Evolutionary conservation across 345 rosid species (phyloP), one percentile per base, ranked within the genome.

Genomic region (Eucalyptus regnans): DNA sequence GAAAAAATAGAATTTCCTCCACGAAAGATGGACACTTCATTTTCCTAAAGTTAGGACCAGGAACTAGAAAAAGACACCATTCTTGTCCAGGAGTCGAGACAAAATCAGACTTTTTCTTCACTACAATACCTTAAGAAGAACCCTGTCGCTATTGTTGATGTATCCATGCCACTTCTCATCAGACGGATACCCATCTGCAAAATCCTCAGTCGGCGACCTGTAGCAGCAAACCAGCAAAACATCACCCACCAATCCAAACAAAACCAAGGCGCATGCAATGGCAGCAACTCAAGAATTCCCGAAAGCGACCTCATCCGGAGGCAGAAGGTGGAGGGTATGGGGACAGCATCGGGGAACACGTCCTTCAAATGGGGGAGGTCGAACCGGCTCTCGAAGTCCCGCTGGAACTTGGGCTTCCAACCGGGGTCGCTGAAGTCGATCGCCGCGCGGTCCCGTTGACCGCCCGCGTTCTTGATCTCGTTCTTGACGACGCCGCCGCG

Each of bases 81-180:
- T 76, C 48, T 76, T 76, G 68, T 52, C 87, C 16, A 52, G 25
- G 54, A 86, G 46, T 31, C 66, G 9, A 51, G 44, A 31, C 87
- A 49, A 52, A 37, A 50, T 86, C n/a, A 60, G 7, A 29, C 43
- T n/a, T 22, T 86, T 33, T 86, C 62, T 60, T 22, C 37, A 37
- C 29, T 33, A 54, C 66, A 33, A 52, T 58, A 96, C 99, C 99
- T 98, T 98, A 81, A 98, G 97, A 89, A 98, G 99, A 33, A 98
- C 98, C 71, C 99, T 92, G 54, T 98, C 99, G 62, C 91, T 94
- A 90, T 96, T 97, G 81, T 98, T 97, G 71, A 98, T 97, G 91
- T 98, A 97, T 60, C 99, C 99, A 86, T 97, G 97, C 99, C 99
- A 98, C 89, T 96, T 95, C 89, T 96, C 99, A 90, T 98, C 99